These are phyloP conservation scores for Anethum foeniculum DNA, from an alignment of 140 eudicot species.

Conservation along the genomic window DNA sequence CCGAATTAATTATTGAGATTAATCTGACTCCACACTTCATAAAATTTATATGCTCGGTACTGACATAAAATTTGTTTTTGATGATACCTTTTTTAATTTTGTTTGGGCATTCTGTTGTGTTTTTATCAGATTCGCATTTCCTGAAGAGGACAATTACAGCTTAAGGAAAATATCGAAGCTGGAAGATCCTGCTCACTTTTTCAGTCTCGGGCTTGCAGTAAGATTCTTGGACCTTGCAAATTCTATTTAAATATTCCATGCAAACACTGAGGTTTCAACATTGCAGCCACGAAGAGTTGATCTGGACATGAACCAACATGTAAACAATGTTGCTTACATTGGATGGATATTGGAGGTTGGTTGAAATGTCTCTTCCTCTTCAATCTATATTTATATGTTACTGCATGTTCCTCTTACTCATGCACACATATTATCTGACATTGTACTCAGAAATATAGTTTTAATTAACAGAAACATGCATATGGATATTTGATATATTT, in stretches of 20 bases:
- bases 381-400: not conserved
- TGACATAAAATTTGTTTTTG: constrained; percentile 22
- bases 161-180: constrained; percentile 67
- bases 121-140: constrained; percentile 64
- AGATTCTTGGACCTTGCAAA: constrained; percentile 11
- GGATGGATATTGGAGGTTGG: constrained; percentile 79
- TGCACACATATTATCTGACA: not conserved
- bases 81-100: not conserved
- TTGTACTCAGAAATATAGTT: not conserved
- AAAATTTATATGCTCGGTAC: not conserved
- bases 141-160: constrained; percentile 68
- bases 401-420: not conserved
- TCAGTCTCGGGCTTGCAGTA: constrained; percentile 66
- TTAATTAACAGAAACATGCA: not conserved
- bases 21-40: no score
- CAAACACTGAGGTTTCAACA: not conserved
- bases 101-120: constrained; percentile 10
- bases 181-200: constrained; percentile 65
- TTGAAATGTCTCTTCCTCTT: constrained; percentile 3
- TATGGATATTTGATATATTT: not conserved
- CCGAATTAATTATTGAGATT: no score
- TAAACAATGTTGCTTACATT: constrained; percentile 47
- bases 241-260: constrained; percentile 2
- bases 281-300: constrained; percentile 84
- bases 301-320: constrained; percentile 78